Conservation (phyloP, 495 filamentous ascomycete species). For the Venustampulla echinocandica region DNA sequence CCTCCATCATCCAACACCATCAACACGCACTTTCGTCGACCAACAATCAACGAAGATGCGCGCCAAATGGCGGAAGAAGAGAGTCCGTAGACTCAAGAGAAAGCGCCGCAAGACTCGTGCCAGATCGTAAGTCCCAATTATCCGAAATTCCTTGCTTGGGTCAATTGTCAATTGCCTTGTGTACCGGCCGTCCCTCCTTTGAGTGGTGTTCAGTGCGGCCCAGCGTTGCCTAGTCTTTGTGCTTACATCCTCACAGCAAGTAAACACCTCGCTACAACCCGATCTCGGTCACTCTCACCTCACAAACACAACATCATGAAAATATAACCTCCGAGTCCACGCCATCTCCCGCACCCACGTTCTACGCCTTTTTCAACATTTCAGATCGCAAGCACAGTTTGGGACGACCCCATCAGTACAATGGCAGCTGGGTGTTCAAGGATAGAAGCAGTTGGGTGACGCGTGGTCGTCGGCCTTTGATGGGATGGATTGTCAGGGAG, state of each 20-base stretch:
- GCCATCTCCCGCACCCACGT: conserved; percentile 26
- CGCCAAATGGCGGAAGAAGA: conserved; percentile 99
- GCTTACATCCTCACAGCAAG: conserved; percentile 48
- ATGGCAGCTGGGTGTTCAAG: conserved; percentile 23
- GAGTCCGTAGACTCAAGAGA: conserved; percentile 92
- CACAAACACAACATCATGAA: conserved; percentile 26
- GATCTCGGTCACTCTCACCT: conserved; percentile 47
- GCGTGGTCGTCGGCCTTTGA: conserved; percentile 21
- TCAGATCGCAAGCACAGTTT: conserved; percentile 16
- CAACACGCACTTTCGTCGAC: no score
- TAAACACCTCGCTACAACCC: conserved; percentile 57
- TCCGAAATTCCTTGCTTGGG: no score
- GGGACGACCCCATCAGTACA: conserved; percentile 19
- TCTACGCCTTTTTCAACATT: conserved; percentile 26
- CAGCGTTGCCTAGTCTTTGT: conserved; percentile 10
- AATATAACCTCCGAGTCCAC: conserved; percentile 25
- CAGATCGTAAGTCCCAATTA: conserved; percentile 70
- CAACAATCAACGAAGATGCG: conserved; percentile 93
- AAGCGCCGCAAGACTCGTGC: conserved; percentile 99
- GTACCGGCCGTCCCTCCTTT: not conserved
- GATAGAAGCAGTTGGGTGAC: conserved; percentile 24
- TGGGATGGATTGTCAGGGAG: conserved; percentile 24
- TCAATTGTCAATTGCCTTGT: no score
- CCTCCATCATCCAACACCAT: not conserved
- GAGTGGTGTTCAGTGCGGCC: not conserved